Evolutionary conservation across 441 rosid species (phyloP).

Genomic region (Biscutella laevigata): DNA sequence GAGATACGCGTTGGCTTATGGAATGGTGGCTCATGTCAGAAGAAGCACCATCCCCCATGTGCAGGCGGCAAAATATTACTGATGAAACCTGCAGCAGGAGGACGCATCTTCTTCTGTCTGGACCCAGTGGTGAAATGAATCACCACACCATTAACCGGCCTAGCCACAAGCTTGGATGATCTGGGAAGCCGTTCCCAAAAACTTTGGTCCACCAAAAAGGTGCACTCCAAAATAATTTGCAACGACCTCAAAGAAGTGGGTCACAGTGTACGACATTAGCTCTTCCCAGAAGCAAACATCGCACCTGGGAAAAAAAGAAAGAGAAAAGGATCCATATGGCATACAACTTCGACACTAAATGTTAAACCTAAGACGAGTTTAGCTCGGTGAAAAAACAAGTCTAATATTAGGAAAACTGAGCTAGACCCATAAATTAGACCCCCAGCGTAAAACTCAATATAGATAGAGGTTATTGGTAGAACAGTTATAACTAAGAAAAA

Average conservation of each 20-base stretch:
- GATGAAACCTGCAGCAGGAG: conserved; percentile 89
- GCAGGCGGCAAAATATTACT: conserved; percentile 72
- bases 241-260: conserved; percentile 67
- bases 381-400: background rate
- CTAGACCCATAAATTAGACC: background rate
- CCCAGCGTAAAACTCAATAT: background rate
- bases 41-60: conserved; percentile 95
- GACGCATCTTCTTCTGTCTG: conserved; percentile 84
- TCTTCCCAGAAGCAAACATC: conserved; percentile 99
- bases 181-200: conserved; percentile 61
- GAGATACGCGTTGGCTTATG: conserved; percentile 33
- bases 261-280: conserved; percentile 99
- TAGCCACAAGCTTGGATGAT: conserved; percentile 60
- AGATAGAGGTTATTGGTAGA: background rate
- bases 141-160: conserved; percentile 75
- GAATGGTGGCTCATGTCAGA: conserved; percentile 58
- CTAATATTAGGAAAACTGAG: conserved; percentile 4
- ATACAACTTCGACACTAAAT: conserved; percentile 25
- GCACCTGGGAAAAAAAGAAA: conserved; percentile 94
- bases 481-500: background rate
- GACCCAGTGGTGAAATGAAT: conserved; percentile 73
- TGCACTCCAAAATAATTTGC: conserved; percentile 69
- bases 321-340: conserved; percentile 25
- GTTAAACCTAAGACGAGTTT: conserved; percentile 18
- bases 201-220: conserved; percentile 69